These are phyloP conservation scores for Achlya hypogyna DNA, from an alignment of 352 stramenopile species.

Conservation along the genomic window DNA sequence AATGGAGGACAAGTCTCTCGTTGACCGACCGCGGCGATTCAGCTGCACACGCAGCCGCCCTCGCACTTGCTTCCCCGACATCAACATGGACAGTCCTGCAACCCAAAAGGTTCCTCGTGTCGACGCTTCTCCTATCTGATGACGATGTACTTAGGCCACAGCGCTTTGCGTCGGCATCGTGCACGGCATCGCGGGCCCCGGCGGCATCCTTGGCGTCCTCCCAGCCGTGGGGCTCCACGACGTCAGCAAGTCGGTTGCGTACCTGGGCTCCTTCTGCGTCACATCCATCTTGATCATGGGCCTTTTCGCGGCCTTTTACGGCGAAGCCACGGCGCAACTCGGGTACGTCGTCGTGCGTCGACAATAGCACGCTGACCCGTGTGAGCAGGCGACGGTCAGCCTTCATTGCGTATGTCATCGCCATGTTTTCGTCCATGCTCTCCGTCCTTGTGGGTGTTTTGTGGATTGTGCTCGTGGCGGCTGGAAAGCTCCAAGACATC, in stretches of 20 bases:
- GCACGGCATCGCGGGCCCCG: slow-evolving; percentile 79
- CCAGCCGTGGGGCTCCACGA: slow-evolving; percentile 84
- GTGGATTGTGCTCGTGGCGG: slow-evolving; percentile 66
- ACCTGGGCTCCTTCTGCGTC: slow-evolving; percentile 85
- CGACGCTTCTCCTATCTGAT: background rate
- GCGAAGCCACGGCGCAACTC: slow-evolving; percentile 55
- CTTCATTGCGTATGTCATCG: slow-evolving; percentile 65
- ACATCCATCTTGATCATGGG: slow-evolving; percentile 87
- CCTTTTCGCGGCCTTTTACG: slow-evolving; percentile 77
- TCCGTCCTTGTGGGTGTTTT: slow-evolving; percentile 76
- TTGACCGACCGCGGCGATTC: background rate
- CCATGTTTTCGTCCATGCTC: slow-evolving; percentile 74
- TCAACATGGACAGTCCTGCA: slow-evolving; percentile 60
- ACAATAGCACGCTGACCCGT: background rate
- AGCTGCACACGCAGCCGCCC: background rate
- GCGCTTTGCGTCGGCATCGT: slow-evolving; percentile 82
- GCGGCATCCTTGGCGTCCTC: slow-evolving; percentile 81
- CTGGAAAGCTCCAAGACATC: slow-evolving; percentile 69
- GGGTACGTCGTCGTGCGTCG: slow-evolving; percentile 19
- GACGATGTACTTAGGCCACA: slow-evolving; percentile 38
- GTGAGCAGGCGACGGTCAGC: slow-evolving; percentile 40
- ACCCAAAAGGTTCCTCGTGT: slow-evolving; percentile 53
- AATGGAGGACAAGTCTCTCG: background rate
- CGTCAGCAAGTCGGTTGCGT: slow-evolving; percentile 65
- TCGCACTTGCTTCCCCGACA: slow-evolving; percentile 24